Conservation (phyloP, 208 protist species). For the Sergeia podlipaevii region DNA sequence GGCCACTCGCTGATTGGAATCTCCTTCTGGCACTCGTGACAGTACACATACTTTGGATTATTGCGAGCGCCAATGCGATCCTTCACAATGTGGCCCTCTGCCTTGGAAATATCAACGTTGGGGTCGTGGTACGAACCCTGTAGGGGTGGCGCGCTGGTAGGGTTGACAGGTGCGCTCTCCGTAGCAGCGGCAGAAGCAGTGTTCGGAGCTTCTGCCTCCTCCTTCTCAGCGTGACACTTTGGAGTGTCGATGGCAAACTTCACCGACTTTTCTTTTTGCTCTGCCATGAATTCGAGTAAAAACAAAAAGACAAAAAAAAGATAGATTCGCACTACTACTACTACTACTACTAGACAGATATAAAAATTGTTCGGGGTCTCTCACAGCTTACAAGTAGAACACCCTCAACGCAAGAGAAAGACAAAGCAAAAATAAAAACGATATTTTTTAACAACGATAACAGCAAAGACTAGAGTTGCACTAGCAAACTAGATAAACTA, state of each 20-base stretch:
- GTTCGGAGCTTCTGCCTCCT: not conserved
- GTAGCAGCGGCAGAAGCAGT: not conserved
- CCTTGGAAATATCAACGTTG: conserved; percentile 10
- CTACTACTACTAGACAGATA: conserved; percentile 1
- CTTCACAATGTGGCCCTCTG: conserved; percentile 19
- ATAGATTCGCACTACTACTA: not conserved
- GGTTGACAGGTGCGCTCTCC: not conserved
- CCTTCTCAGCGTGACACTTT: not conserved
- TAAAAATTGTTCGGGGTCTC: not conserved
- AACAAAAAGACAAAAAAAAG: not conserved
- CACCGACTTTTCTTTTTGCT: conserved; percentile 13
- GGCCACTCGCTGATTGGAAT: conserved; percentile 71
- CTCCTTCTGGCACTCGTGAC: conserved; percentile 52
- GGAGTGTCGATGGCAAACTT: conserved; percentile 9
- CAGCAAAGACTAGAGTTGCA: no score
- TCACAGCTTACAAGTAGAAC: not conserved
- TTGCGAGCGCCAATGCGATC: conserved; percentile 40
- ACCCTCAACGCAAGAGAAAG: not conserved
- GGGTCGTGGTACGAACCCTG: not conserved
- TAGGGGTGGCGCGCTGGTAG: not conserved
- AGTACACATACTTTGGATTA: conserved; percentile 37
- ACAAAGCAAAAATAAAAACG: conserved; percentile 4
- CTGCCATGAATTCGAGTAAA: conserved; percentile 8
- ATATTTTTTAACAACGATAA: conserved; percentile 8
- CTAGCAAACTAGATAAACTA: no score